These are phyloP conservation scores for Mucor saturninus DNA, from an alignment of 371 early-diverging fungal genomes.

Conservation along the genomic window DNA sequence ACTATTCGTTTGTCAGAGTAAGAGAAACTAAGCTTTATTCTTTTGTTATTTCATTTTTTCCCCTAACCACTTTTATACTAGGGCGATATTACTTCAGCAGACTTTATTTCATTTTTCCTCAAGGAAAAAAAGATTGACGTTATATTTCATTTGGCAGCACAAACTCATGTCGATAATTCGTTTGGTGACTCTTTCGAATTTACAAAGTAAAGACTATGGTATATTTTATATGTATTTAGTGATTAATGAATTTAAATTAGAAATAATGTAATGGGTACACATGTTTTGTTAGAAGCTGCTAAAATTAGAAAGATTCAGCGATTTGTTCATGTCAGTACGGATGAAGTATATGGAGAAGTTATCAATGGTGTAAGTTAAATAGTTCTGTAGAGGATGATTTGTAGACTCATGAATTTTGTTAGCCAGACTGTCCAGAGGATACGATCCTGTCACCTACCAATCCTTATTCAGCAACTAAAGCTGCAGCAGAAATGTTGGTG, in stretches of 20 bases:
- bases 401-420: not conserved
- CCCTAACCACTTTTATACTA: constrained; percentile 14
- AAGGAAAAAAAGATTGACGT: constrained; percentile 76
- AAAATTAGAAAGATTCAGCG: constrained; percentile 58
- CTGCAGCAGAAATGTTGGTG: constrained; percentile 86
- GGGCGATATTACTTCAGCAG: constrained; percentile 78
- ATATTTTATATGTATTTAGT: not conserved
- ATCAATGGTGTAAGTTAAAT: constrained; percentile 49
- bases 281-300: constrained; percentile 85
- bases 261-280: constrained; percentile 88
- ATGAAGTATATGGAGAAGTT: constrained; percentile 89
- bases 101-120: constrained; percentile 72
- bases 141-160: constrained; percentile 85
- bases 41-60: not conserved
- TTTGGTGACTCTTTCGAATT: constrained; percentile 86
- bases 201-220: constrained; percentile 55
- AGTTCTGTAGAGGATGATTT: not conserved
- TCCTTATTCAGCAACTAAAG: constrained; percentile 91
- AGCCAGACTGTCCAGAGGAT: constrained; percentile 76
- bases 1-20: constrained; percentile 75
- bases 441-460: constrained; percentile 78
- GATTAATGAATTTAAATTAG: constrained; percentile 17
- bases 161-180: constrained; percentile 91
- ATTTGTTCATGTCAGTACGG: constrained; percentile 86
- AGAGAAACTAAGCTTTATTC: constrained; percentile 1